Conservation (phyloP, 2,329 filamentous ascomycete genomes). For the Claviceps cyperi region DNA sequence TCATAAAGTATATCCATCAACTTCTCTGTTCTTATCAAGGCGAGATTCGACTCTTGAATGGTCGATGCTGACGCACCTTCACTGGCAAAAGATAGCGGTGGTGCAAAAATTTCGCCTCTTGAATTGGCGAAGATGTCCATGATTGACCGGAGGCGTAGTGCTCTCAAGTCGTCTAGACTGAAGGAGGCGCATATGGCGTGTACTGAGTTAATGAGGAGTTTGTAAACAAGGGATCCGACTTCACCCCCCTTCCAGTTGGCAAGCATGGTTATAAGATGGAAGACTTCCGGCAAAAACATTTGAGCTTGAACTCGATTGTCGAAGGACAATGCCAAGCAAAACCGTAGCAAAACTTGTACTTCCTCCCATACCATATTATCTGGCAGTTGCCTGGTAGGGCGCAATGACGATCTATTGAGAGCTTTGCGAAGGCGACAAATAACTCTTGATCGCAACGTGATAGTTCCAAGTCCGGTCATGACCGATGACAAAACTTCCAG, state of each 20-base stretch:
- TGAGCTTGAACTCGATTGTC: conserved; percentile 53
- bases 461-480: conserved; percentile 46
- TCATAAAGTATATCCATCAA: conserved; percentile 49
- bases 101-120: conserved; percentile 41
- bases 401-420: conserved; percentile 50
- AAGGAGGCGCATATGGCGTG: conserved; percentile 56
- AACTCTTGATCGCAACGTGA: conserved; percentile 50
- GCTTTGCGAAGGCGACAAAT: conserved; percentile 52
- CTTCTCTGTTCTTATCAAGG: conserved; percentile 43
- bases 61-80: conserved; percentile 42
- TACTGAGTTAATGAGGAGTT: conserved; percentile 50
- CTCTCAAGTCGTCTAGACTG: conserved; percentile 41
- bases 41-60: conserved; percentile 35
- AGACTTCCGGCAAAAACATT: conserved; percentile 53
- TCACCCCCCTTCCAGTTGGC: conserved; percentile 48
- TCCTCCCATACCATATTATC: conserved; percentile 58
- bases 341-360: conserved; percentile 51
- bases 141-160: conserved; percentile 39
- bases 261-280: conserved; percentile 57
- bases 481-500: conserved; percentile 48
- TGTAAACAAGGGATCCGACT: conserved; percentile 44
- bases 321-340: conserved; percentile 53
- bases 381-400: conserved; percentile 49
- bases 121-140: conserved; percentile 46
- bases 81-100: conserved; percentile 27